phyloP scores from a whole-genome alignment of 2,329 filamentous ascomycete genomes.

The Ophioceras dolichostomum region DNA sequence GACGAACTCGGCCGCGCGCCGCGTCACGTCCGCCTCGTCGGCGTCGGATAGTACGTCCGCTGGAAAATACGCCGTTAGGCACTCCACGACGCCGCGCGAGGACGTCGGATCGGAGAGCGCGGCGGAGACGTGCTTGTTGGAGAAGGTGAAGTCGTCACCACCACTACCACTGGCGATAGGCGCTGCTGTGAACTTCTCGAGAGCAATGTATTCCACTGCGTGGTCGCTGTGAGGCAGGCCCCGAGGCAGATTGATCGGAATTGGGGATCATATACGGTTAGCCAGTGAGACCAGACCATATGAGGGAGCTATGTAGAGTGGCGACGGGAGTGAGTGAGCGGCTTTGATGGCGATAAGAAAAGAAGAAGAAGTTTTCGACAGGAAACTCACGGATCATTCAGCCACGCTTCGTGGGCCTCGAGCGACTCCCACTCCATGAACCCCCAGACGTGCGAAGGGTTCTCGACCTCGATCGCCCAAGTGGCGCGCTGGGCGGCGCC shows the following conservation, averaged over 20 bases:
- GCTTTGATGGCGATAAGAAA: no score
- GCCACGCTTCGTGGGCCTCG: constrained; percentile 9
- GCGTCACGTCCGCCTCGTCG: constrained; percentile 1
- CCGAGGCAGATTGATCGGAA: no score
- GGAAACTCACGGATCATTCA: not conserved
- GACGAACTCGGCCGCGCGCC: constrained; percentile 6
- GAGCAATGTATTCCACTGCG: no score
- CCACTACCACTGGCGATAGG: no score
- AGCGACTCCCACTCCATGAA: constrained; percentile 15
- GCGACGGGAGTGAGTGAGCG: no score
- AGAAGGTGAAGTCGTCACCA: no score
- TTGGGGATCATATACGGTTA: no score
- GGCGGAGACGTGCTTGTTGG: constrained; percentile 5
- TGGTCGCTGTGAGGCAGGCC: no score
- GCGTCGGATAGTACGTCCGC: constrained; percentile 1
- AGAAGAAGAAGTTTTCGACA: not conserved
- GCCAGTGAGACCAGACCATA: no score
- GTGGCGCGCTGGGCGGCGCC: constrained; percentile 10
- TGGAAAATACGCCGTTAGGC: constrained; percentile 8
- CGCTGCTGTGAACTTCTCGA: no score
- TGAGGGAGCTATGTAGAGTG: no score
- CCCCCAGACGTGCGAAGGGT: constrained; percentile 10
- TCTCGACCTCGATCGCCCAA: constrained; percentile 11
- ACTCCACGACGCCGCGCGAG: constrained; percentile 6
- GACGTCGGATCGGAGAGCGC: no score